Conservation (phyloP, 2,329 filamentous ascomycete genomes). For the Clarireedia monteithiana region DNA sequence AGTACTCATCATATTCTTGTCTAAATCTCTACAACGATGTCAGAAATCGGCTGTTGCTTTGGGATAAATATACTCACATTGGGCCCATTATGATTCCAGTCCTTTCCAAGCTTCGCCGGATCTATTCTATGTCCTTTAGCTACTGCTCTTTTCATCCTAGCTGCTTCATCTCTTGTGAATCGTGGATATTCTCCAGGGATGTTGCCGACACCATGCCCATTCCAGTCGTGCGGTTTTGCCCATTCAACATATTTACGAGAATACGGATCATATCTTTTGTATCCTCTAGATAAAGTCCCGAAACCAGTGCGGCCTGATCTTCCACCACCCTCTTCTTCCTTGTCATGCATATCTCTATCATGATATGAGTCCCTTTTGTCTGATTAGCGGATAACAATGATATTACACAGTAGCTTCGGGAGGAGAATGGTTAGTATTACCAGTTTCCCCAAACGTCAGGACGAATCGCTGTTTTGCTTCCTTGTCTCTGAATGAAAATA, state of each 20-base stretch:
- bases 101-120: slow-evolving; percentile 17
- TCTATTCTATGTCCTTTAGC: slow-evolving; percentile 7
- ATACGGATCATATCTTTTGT: slow-evolving; percentile 24
- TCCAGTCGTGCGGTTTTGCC: slow-evolving; percentile 17
- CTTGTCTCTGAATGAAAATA: slow-evolving; percentile 30
- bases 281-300: slow-evolving; percentile 11
- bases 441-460: slow-evolving; percentile 27
- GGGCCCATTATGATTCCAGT: slow-evolving; percentile 24
- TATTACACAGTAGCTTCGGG: no score
- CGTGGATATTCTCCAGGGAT: slow-evolving; percentile 16
- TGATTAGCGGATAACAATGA: background rate
- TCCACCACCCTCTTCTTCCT: background rate
- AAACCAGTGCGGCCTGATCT: background rate
- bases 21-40: slow-evolving; percentile 19
- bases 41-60: background rate
- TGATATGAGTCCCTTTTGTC: slow-evolving; percentile 26
- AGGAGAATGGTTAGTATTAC: slow-evolving; percentile 6
- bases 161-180: slow-evolving; percentile 20
- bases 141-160: slow-evolving; percentile 11
- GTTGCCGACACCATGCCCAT: slow-evolving; percentile 6
- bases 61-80: slow-evolving; percentile 13
- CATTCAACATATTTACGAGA: slow-evolving; percentile 23
- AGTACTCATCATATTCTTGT: slow-evolving; percentile 23
- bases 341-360: background rate
- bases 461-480: slow-evolving; percentile 15